Percentiles rank a stretch among this genome's conserved stretches.
phyloP scores from a whole-genome alignment of 2,329 filamentous ascomycete genomes.

The Leptographium radiaticola region DNA sequence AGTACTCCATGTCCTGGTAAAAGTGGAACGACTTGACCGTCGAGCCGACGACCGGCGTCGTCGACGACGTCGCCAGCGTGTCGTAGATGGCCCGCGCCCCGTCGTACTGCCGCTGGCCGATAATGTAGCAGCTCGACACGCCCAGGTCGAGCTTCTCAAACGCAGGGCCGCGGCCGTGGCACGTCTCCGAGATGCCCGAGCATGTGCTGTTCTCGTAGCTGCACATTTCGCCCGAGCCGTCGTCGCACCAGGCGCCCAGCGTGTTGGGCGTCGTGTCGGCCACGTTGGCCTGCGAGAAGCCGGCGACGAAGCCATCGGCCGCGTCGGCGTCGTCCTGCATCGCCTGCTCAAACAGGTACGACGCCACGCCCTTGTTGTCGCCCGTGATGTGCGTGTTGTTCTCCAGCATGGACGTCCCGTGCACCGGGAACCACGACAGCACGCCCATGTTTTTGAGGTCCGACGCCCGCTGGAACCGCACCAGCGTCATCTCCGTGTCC shows the following conservation, averaged over 20 bases:
- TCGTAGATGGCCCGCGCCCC: slow-evolving; percentile 39
- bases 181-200: slow-evolving; percentile 52
- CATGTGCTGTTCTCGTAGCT: slow-evolving; percentile 77
- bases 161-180: slow-evolving; percentile 60
- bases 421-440: slow-evolving; percentile 83
- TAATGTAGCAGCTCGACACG: slow-evolving; percentile 61
- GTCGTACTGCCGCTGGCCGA: slow-evolving; percentile 57
- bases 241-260: slow-evolving; percentile 79
- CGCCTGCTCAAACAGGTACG: slow-evolving; percentile 68
- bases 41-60: slow-evolving; percentile 43
- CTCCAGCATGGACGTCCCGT: slow-evolving; percentile 79
- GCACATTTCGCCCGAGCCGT: slow-evolving; percentile 60
- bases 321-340: slow-evolving; percentile 40
- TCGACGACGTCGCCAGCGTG: slow-evolving; percentile 30
- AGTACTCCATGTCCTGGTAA: slow-evolving; percentile 70
- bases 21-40: slow-evolving; percentile 73
- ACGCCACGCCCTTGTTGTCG: slow-evolving; percentile 95
- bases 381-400: slow-evolving; percentile 87
- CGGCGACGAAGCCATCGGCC: slow-evolving; percentile 64
- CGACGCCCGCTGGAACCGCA: slow-evolving; percentile 62
- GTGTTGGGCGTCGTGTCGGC: slow-evolving; percentile 87
- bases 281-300: slow-evolving; percentile 84
- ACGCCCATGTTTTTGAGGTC: slow-evolving; percentile 69
- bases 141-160: slow-evolving; percentile 58
- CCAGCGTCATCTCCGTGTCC: slow-evolving; percentile 61